phyloP scores from a whole-genome alignment of 345 rosid species.

The Salix viminalis region DNA sequence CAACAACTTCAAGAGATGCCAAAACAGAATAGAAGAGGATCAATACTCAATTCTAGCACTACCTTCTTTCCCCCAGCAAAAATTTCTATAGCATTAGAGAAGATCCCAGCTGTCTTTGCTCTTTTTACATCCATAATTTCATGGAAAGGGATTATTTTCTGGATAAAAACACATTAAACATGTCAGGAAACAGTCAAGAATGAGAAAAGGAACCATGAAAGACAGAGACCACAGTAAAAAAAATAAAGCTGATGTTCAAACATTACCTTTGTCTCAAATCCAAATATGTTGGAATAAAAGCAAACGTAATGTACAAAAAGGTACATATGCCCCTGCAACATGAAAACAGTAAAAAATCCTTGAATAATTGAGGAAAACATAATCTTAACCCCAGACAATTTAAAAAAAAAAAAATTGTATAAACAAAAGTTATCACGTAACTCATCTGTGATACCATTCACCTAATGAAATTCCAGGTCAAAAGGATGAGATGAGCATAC shows the following conservation, averaged over 20 bases:
- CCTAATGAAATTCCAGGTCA: not conserved
- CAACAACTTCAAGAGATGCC: slow-evolving; percentile 3
- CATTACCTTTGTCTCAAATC: slow-evolving; percentile 95
- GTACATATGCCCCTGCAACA: slow-evolving; percentile 93
- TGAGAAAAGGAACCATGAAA: slow-evolving; percentile 7
- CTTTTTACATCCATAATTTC: slow-evolving; percentile 71
- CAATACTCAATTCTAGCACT: slow-evolving; percentile 7
- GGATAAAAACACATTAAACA: slow-evolving; percentile 21
- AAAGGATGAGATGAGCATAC: not conserved
- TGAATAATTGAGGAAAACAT: not conserved
- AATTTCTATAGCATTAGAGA: slow-evolving; percentile 92
- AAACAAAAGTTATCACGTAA: not conserved
- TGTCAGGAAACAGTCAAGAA: slow-evolving; percentile 14
- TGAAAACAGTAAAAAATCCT: slow-evolving; percentile 5
- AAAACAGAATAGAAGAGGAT: slow-evolving; percentile 6
- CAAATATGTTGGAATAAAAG: slow-evolving; percentile 97
- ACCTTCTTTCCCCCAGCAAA: slow-evolving; percentile 85
- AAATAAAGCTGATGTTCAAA: slow-evolving; percentile 3
- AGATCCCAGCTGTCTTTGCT: slow-evolving; percentile 96
- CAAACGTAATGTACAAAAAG: slow-evolving; percentile 71
- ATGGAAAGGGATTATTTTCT: slow-evolving; percentile 71
- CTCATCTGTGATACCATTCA: not conserved
- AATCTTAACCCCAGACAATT: not conserved
- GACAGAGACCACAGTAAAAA: not conserved
- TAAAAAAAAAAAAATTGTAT: not conserved